Evolutionary conservation across 352 stramenopile genomes (phyloP), one percentile per base, ranked within the genome.

Genomic region (Pythium guiyangense): DNA sequence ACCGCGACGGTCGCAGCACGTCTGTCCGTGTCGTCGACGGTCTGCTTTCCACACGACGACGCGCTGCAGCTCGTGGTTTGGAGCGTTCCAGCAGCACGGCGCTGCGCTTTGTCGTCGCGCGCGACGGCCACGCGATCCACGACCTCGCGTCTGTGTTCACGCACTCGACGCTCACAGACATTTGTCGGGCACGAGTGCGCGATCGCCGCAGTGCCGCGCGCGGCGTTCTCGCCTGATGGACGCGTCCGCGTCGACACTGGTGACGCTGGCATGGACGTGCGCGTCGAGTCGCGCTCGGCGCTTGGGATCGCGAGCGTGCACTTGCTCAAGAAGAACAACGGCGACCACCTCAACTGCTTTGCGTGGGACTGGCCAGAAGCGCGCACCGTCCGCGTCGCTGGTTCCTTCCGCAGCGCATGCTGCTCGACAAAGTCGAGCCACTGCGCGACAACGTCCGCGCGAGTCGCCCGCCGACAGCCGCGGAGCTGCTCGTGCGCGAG

Each of bases 1-100:
- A n/a, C n/a, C n/a, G n/a, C n/a, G n/a, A n/a, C n/a, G n/a, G n/a
- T n/a, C n/a, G n/a, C n/a, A 14, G 48, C 35, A 26, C 52, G 4
- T 40, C 63, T 12, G 35, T 22, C 17, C 48, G 47, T 26, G 29
- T 65, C 18, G 63, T 89, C 35, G 64, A 79, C n/a, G 79, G 26
- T 89, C 27, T 89, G 79, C 51, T n/a, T 74, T 89, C 53, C 76
- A 89, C 62, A 86, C 79, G 1, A 77, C 74, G 0, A 62, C 49
- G 29, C 70, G 65, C 0, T 84, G 79, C 59, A 86, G 74, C 49
- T 71, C 71, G 11, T 89, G 79, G 79, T 74, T 83, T 52, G 79
- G 76, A 10, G 53, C 47, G 0, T 84, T 70, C 35, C n/a, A 61
- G 73, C 40, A 60, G 60, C 14, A 64, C 65, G n/a, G n/a, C n/a